Evolutionary conservation across 768 basidiomycete genomes (phyloP).

Genomic region (Russula dissimulans): DNA sequence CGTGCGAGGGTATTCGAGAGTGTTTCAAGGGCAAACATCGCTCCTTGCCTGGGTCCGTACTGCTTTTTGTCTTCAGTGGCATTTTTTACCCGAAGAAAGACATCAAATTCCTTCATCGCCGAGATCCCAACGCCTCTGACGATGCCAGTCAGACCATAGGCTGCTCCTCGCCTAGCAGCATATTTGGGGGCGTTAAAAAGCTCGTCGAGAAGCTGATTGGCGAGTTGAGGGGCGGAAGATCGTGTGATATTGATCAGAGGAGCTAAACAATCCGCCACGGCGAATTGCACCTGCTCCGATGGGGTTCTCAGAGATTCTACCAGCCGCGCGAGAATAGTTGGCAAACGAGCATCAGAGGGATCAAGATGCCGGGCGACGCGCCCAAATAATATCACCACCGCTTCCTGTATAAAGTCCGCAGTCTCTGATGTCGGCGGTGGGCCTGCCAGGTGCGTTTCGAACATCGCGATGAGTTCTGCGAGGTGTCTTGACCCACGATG

Average conservation of each 20-base stretch:
- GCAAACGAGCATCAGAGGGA: constrained; percentile 65
- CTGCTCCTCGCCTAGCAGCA: constrained; percentile 90
- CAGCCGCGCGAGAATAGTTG: constrained; percentile 72
- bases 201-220: constrained; percentile 68
- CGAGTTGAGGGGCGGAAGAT: constrained; percentile 48
- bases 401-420: constrained; percentile 86
- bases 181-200: constrained; percentile 78
- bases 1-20: constrained; percentile 79
- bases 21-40: constrained; percentile 92
- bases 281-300: constrained; percentile 91
- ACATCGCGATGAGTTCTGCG: constrained; percentile 65
- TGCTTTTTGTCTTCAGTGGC: constrained; percentile 86
- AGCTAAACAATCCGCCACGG: constrained; percentile 91
- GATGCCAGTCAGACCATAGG: constrained; percentile 90
- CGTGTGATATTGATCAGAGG: constrained; percentile 72
- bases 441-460: constrained; percentile 63
- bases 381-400: constrained; percentile 89
- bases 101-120: constrained; percentile 73
- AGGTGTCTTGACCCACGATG: constrained; percentile 65
- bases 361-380: constrained; percentile 85
- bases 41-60: constrained; percentile 83
- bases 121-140: constrained; percentile 86
- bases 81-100: constrained; percentile 61
- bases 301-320: constrained; percentile 89
- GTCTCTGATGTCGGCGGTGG: constrained; percentile 50